Percentiles rank a stretch among this genome's conserved stretches.
These are phyloP conservation scores for Aspergillus pseudotamarii DNA, from an alignment of 2,329 filamentous ascomycete species.

Conservation along the genomic window DNA sequence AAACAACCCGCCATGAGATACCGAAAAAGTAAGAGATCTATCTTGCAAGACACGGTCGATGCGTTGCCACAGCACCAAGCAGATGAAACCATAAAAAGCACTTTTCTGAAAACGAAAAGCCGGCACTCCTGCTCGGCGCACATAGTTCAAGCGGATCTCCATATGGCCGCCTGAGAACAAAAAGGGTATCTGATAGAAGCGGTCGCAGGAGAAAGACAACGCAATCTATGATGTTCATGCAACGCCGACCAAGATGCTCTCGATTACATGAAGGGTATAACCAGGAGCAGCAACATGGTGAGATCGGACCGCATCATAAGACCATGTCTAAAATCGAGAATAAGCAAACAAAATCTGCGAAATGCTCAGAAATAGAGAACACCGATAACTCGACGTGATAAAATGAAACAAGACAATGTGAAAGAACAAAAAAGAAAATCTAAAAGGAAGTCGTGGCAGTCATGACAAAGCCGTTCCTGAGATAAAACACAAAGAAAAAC, in stretches of 20 bases:
- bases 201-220: constrained; percentile 49
- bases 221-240: constrained; percentile 57
- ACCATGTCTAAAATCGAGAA: constrained; percentile 39
- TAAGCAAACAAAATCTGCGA: constrained; percentile 30
- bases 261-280: constrained; percentile 26
- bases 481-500: constrained; percentile 30
- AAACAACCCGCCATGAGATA: constrained; percentile 43
- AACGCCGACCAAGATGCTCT: constrained; percentile 41
- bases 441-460: constrained; percentile 47
- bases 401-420: constrained; percentile 23
- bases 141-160: constrained; percentile 43
- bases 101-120: constrained; percentile 42
- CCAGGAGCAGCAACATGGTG: constrained; percentile 32
- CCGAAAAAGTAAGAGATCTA: constrained; percentile 45
- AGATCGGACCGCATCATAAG: constrained; percentile 43
- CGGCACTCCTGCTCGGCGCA: constrained; percentile 41
- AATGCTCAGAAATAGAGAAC: constrained; percentile 29
- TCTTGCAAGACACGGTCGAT: constrained; percentile 43
- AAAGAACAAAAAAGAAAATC: constrained; percentile 25
- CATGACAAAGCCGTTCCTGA: constrained; percentile 49
- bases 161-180: constrained; percentile 45
- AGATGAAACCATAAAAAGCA: constrained; percentile 42
- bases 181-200: constrained; percentile 52
- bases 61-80: constrained; percentile 43
- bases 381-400: constrained; percentile 27